A percentile compares a stretch with the other conserved stretches of the same genome.
Conservation (phyloP, 768 basidiomycete genomes). For the Mycena rebaudengoi region DNA sequence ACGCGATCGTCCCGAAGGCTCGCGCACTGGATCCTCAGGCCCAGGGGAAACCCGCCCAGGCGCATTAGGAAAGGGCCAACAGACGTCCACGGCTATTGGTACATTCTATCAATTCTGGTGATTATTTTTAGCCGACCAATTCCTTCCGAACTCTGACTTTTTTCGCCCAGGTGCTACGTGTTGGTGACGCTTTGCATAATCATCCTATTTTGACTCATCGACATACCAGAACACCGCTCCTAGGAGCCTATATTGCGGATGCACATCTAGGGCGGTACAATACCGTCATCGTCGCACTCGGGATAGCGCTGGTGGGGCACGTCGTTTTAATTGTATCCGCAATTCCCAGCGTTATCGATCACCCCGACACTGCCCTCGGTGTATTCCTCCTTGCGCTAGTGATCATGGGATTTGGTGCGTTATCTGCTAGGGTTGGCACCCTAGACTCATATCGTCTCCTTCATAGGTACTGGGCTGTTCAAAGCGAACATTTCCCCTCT, state of each 20-base stretch:
- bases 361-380: slow-evolving; percentile 64
- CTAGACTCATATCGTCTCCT: slow-evolving; percentile 63
- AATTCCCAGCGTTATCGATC: slow-evolving; percentile 71
- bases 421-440: slow-evolving; percentile 57
- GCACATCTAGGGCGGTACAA: slow-evolving; percentile 78
- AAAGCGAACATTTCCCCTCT: slow-evolving; percentile 82
- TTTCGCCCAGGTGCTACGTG: not conserved
- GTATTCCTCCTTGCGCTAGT: slow-evolving; percentile 67
- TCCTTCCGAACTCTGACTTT: not conserved
- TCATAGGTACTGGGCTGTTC: slow-evolving; percentile 67
- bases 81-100: slow-evolving; percentile 73
- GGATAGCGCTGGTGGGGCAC: slow-evolving; percentile 69
- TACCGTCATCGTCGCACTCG: slow-evolving; percentile 70
- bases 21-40: slow-evolving; percentile 70
- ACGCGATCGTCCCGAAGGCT: slow-evolving; percentile 69
- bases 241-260: slow-evolving; percentile 80
- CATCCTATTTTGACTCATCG: too few species aligned
- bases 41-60: slow-evolving; percentile 70
- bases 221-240: slow-evolving; percentile 63
- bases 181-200: too few species aligned
- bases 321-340: slow-evolving; percentile 73
- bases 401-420: slow-evolving; percentile 58
- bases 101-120: slow-evolving; percentile 80
- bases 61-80: slow-evolving; percentile 73
- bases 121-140: too few species aligned